phyloP scores from a whole-genome alignment of 305 asterid species.

The Coffea humblotiana region DNA sequence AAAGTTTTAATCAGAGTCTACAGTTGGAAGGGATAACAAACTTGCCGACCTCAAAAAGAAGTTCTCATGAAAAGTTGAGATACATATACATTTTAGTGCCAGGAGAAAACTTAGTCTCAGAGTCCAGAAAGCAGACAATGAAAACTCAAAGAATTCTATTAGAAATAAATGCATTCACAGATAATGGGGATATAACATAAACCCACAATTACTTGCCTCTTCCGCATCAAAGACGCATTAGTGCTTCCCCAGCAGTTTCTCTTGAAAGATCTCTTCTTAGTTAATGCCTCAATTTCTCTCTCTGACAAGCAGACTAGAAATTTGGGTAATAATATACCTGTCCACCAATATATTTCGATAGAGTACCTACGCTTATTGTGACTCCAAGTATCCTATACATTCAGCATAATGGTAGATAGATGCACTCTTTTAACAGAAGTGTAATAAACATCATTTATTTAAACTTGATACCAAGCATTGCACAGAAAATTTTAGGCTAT shows the following conservation, averaged over 20 bases:
- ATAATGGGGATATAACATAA: not conserved
- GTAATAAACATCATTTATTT: not conserved
- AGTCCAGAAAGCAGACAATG: conserved; percentile 18
- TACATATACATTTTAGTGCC: conserved; percentile 66
- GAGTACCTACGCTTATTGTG: conserved; percentile 50
- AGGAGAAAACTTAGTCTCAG: conserved; percentile 17
- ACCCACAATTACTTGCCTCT: conserved; percentile 50
- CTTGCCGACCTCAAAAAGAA: conserved; percentile 91
- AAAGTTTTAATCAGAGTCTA: conserved; percentile 93
- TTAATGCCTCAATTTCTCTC: conserved; percentile 73
- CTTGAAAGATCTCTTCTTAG: conserved; percentile 81
- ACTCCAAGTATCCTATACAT: not conserved
- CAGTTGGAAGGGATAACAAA: conserved; percentile 88
- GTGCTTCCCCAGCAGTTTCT: conserved; percentile 96
- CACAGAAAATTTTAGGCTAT: not conserved
- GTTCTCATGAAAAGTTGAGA: conserved; percentile 91
- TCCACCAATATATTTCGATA: conserved; percentile 93
- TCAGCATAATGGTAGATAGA: not conserved
- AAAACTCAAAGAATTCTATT: not conserved
- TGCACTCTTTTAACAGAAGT: no score
- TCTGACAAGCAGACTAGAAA: conserved; percentile 60
- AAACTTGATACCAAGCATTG: not conserved
- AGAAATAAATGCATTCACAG: no score
- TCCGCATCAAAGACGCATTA: conserved; percentile 95
- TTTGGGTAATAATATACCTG: conserved; percentile 86